phyloP scores from a whole-genome alignment of 805 yeast species.

The Lipomyces japonicus region DNA sequence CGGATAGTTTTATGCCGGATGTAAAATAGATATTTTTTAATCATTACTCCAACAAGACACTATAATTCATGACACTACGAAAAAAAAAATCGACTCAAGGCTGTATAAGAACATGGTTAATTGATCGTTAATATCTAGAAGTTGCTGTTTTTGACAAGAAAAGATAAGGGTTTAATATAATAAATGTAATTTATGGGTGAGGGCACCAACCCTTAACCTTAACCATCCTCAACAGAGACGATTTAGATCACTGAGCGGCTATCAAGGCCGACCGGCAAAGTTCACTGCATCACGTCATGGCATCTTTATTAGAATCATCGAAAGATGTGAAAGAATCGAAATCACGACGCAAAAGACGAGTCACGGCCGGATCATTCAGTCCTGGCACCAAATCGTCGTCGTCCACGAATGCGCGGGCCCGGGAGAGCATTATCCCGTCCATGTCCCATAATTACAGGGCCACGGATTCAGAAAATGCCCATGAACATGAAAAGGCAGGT shows the following conservation, averaged over 20 bases:
- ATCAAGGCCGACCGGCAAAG: neutral
- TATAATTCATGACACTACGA: no score
- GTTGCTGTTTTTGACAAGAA: no score
- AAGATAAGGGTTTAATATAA: no score
- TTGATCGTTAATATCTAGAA: no score
- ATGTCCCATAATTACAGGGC: conserved; percentile 12
- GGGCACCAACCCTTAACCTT: neutral
- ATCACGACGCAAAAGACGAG: conserved; percentile 12
- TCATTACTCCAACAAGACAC: no score
- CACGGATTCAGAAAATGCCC: neutral
- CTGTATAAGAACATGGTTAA: no score
- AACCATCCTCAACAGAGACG: neutral
- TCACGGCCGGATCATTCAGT: neutral
- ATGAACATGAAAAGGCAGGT: conserved; percentile 16
- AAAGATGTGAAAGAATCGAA: conserved; percentile 1
- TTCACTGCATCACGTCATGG: no score
- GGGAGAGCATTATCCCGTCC: conserved; percentile 28
- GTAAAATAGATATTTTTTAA: no score
- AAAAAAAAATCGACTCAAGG: no score
- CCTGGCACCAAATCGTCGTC: no score
- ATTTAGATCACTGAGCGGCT: neutral
- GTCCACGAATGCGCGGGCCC: neutral
- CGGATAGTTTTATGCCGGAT: no score
- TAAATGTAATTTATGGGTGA: no score
- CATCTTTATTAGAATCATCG: neutral